phyloP scores from a whole-genome alignment of 116 monocot species.

The Iris pallida region DNA sequence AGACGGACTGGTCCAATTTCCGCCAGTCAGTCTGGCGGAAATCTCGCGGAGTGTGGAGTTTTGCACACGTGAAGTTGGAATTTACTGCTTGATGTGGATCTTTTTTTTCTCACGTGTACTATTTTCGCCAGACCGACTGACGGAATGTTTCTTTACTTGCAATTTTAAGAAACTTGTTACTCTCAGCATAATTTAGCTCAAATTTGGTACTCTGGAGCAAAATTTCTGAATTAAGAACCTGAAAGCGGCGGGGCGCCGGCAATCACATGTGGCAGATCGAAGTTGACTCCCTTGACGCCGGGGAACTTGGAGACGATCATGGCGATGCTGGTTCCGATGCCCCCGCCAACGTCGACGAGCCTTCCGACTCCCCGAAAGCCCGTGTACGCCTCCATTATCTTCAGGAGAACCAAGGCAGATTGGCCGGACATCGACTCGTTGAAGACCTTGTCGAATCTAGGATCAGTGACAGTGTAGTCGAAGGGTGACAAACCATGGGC shows the following conservation, averaged over 20 bases:
- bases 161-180: no score
- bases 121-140: no score
- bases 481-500: neutral
- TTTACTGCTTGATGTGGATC: no score
- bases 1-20: no score
- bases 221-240: no score
- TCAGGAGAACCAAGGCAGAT: neutral
- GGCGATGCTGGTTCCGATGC: neutral
- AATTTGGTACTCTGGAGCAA: no score
- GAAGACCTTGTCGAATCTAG: neutral
- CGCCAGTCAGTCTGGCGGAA: no score
- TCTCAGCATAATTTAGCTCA: no score
- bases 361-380: neutral
- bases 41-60: no score
- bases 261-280: slow-evolving; percentile 10
- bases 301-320: slow-evolving; percentile 7
- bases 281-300: slow-evolving; percentile 9
- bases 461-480: neutral
- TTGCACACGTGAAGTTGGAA: no score
- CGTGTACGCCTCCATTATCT: slow-evolving; percentile 4
- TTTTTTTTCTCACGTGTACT: no score
- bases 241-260: neutral
- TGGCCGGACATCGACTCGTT: neutral
- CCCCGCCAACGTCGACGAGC: slow-evolving; percentile 11
- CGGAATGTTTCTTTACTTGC: no score